Evolutionary conservation across 1,284 basidiomycete species (phyloP).

Genomic region (Dichomitus squalens): DNA sequence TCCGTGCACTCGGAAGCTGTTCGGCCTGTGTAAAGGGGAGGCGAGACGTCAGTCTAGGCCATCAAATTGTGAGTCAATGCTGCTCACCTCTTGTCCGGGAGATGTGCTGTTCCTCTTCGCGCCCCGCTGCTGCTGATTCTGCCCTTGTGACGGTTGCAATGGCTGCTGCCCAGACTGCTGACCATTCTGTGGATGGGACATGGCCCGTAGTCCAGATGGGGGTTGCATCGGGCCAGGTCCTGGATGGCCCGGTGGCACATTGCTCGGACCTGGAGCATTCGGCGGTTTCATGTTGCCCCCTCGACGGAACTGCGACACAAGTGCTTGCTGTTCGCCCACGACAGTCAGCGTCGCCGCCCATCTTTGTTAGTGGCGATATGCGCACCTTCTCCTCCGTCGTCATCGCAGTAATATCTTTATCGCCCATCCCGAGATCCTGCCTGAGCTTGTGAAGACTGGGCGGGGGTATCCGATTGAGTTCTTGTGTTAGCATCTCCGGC

Average conservation of each 20-base stretch:
- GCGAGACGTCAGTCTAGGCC: conserved; percentile 8
- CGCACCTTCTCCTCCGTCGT: conserved; percentile 60
- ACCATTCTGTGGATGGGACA: conserved; percentile 19
- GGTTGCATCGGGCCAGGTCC: conserved; percentile 34
- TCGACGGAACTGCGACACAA: conserved; percentile 34
- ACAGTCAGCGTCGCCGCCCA: conserved; percentile 8
- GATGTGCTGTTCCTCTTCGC: conserved; percentile 69
- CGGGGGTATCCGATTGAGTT: conserved; percentile 42
- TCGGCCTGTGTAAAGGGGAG: conserved; percentile 44
- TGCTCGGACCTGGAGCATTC: conserved; percentile 19
- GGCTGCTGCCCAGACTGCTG: conserved; percentile 11
- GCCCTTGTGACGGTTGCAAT: conserved; percentile 33
- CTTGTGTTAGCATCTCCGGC: conserved; percentile 28
- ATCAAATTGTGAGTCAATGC: not conserved
- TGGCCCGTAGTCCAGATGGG: conserved; percentile 29
- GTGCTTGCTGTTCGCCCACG: conserved; percentile 34
- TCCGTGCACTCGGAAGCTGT: conserved; percentile 43
- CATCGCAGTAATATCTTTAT: conserved; percentile 50
- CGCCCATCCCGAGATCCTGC: conserved; percentile 47
- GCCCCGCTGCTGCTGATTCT: conserved; percentile 36
- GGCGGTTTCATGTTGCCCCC: conserved; percentile 6
- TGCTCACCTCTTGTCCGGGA: conserved; percentile 65
- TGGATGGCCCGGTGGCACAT: conserved; percentile 27
- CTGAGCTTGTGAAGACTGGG: conserved; percentile 39
- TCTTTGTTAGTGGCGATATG: conserved; percentile 3